Evolutionary conservation across 2,329 filamentous ascomycete species (phyloP).

Genomic region (Penicillium capsulatum): DNA sequence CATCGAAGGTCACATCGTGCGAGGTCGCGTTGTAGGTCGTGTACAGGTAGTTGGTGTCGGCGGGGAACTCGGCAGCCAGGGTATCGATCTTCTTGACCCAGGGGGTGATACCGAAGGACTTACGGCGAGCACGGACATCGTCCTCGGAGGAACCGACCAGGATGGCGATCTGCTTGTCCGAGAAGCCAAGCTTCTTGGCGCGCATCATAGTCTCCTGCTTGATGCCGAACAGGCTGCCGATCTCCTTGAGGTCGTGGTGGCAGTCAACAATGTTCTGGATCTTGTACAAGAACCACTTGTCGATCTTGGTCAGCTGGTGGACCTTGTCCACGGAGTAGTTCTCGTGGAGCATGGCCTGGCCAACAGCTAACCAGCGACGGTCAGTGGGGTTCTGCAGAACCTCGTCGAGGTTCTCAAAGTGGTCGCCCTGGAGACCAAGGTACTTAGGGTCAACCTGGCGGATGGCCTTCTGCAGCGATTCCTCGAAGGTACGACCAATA

Average conservation of each 20-base stretch:
- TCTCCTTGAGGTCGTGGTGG: conserved; percentile 76
- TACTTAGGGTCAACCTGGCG: conserved; percentile 92
- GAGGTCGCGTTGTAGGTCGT: conserved; percentile 95
- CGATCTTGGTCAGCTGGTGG: conserved; percentile 94
- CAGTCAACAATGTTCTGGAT: conserved; percentile 94
- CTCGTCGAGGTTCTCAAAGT: conserved; percentile 88
- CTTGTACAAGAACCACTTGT: conserved; percentile 99
- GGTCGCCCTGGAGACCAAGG: conserved; percentile 88
- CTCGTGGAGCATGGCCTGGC: conserved; percentile 96
- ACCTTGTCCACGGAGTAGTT: conserved; percentile 88
- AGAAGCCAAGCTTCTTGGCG: conserved; percentile 97
- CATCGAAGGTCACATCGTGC: conserved; percentile 90
- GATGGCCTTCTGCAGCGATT: conserved; percentile 98
- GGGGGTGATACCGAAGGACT: conserved; percentile 81
- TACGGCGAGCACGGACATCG: conserved; percentile 77
- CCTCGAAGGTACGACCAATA: conserved; percentile 96
- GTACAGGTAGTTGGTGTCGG: conserved; percentile 92
- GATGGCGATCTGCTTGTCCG: conserved; percentile 86
- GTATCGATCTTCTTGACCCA: conserved; percentile 99
- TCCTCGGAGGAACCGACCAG: conserved; percentile 84
- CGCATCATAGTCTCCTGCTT: conserved; percentile 85
- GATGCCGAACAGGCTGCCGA: conserved; percentile 75
- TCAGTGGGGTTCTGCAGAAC: conserved; percentile 91
- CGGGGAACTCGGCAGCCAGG: conserved; percentile 91
- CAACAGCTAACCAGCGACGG: conserved; percentile 93